Base-by-base conservation (phyloP, 805 yeast species). In the Lipomyces lipofer region DNA sequence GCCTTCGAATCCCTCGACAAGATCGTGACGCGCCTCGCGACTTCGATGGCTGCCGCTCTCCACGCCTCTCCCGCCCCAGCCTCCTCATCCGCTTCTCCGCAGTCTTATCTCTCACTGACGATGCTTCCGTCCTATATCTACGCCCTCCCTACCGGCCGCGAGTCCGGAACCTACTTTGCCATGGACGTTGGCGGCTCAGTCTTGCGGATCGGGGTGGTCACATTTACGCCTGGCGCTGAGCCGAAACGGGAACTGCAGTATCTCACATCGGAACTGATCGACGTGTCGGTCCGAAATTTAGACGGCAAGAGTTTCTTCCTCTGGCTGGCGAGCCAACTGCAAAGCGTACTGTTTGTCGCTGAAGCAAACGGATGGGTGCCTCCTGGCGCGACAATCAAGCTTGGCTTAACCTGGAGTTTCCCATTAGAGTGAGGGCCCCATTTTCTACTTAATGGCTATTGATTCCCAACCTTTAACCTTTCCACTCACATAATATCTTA, bases 141-240 rank as follows among this genome's bases (percentile, higher is more conserved):
- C 3, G 76, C 78, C 6, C 77, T 85, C 60, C 97, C 97, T 24
- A 79, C 77, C 30, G 96, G 97, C 32, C 73, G 78, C 40, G 96
- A 90, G 68, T 71, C 71, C 45, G 97, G 97, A 32, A 73, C 85
- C 38, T 79, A 76, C 54, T 72, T 89, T 51, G 95, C 96, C 51
- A 91, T 92, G 4, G 96, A 90, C 67, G 75, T 90, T 47, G 97
- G 97, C 56, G 97, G 97, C 42, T 88, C 96, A 45, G 88, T 89
- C 63, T 85, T 90, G 70, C 77, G 96, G 66, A 92, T 88, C n/a
- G 88, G 95, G 62, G 86, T 95, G 4, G 88, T 88, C 29, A 69
- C 77, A 33, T 75, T 90, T 64, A 75, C 78, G 47, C 95, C 95
- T 49, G 84, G 84, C 66, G 28, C 12, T 17, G 33, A 12, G 6